Evolutionary conservation across 139 green algal genomes (phyloP).

Genomic region (Micromonas commoda): DNA sequence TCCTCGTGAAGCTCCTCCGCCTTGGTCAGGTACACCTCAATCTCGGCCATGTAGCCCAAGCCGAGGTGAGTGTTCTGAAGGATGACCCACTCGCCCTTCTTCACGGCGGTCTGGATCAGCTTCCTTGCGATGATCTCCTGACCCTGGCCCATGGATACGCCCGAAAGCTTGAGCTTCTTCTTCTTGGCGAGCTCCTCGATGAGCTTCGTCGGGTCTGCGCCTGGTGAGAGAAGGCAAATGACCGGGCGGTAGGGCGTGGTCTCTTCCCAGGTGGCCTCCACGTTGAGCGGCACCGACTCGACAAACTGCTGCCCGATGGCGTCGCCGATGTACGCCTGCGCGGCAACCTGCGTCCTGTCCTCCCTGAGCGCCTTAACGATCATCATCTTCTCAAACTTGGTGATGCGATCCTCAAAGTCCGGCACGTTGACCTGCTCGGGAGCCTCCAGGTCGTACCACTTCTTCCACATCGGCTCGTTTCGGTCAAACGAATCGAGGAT

Average conservation of each 20-base stretch:
- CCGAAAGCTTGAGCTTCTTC: slow-evolving; percentile 71
- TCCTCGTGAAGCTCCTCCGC: slow-evolving; percentile 62
- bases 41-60: slow-evolving; percentile 66
- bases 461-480: slow-evolving; percentile 54
- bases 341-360: slow-evolving; percentile 67
- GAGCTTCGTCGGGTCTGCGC: slow-evolving; percentile 75
- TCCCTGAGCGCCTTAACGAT: slow-evolving; percentile 70
- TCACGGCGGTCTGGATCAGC: slow-evolving; percentile 64
- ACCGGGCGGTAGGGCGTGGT: slow-evolving; percentile 63
- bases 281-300: slow-evolving; percentile 65
- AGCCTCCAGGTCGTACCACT: slow-evolving; percentile 62
- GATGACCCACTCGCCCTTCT: slow-evolving; percentile 74
- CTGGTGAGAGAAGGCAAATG: slow-evolving; percentile 81
- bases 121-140: slow-evolving; percentile 73
- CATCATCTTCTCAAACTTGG: slow-evolving; percentile 68
- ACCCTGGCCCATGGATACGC: slow-evolving; percentile 84
- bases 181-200: slow-evolving; percentile 78
- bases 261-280: slow-evolving; percentile 59
- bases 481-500: slow-evolving; percentile 57
- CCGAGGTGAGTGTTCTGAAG: slow-evolving; percentile 83
- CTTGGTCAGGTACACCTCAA: slow-evolving; percentile 77
- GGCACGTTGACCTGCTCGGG: slow-evolving; percentile 56
- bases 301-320: slow-evolving; percentile 61
- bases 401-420: slow-evolving; percentile 48
- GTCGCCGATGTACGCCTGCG: slow-evolving; percentile 60